A percentile compares a stretch with the other conserved stretches of the same genome.
Conservation (phyloP, 331 rosid genomes). For the Quercus tomentella region DNA sequence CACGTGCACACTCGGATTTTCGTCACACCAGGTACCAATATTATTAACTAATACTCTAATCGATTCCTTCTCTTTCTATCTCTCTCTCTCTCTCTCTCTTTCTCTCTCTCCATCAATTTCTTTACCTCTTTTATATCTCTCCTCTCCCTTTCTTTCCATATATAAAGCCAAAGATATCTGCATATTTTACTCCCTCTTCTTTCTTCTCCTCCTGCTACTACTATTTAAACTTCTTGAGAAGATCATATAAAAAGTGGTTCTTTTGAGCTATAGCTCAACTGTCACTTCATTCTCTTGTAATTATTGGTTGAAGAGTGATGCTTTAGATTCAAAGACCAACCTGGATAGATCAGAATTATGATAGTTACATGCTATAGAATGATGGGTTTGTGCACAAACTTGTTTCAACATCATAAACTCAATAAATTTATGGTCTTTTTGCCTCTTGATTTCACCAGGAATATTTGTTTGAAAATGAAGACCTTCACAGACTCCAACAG, state of each 20-base stretch:
- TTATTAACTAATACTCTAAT: conserved; percentile 31
- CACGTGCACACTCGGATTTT: conserved; percentile 81
- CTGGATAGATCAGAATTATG: neutral
- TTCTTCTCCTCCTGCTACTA: conserved; percentile 1
- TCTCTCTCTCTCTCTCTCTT: neutral
- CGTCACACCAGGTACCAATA: conserved; percentile 55
- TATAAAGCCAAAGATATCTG: conserved; percentile 16
- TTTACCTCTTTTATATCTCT: conserved; percentile 8
- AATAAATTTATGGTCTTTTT: neutral
- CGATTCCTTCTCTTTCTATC: conserved; percentile 24
- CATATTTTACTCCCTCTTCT: conserved; percentile 13
- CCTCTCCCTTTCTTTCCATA: neutral
- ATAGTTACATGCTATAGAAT: neutral
- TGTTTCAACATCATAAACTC: neutral
- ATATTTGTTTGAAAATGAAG: neutral
- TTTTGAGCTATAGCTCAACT: neutral
- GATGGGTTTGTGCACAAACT: neutral
- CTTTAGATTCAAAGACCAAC: no score
- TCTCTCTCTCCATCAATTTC: conserved; percentile 24
- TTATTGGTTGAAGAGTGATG: no score
- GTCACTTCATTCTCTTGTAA: no score
- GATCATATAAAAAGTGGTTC: neutral
- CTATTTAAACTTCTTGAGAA: neutral
- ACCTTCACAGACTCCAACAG: conserved; percentile 1
- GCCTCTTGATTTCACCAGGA: neutral